These are phyloP conservation scores for Cylindrodendrum hubeiense DNA, from an alignment of 2,329 filamentous ascomycete genomes.

Conservation along the genomic window DNA sequence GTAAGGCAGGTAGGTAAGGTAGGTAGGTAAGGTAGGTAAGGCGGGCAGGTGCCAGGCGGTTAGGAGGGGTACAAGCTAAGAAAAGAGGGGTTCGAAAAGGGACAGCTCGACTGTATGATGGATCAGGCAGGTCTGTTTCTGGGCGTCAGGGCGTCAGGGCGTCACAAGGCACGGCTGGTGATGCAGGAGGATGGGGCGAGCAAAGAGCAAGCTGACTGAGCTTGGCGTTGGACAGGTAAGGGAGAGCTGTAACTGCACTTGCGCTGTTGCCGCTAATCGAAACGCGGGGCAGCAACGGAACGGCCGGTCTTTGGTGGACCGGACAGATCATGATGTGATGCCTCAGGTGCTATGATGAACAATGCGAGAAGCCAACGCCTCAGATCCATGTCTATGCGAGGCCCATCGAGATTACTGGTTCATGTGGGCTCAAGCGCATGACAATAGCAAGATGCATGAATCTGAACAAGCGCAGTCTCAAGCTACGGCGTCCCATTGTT, in stretches of 20 bases:
- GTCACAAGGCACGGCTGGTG: slow-evolving; percentile 26
- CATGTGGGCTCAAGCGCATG: background rate
- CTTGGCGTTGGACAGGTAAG: slow-evolving; percentile 29
- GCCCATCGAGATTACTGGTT: background rate
- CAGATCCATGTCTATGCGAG: background rate
- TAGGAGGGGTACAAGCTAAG: slow-evolving; percentile 9
- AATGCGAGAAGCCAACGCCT: background rate
- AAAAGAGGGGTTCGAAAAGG: slow-evolving; percentile 37
- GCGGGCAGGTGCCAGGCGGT: slow-evolving; percentile 2
- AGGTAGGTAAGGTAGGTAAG: too few species aligned
- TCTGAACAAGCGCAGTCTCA: background rate
- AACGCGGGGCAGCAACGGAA: slow-evolving; percentile 40
- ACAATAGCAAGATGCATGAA: background rate
- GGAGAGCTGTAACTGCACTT: too few species aligned
- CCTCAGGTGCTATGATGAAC: slow-evolving; percentile 14
- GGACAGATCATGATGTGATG: slow-evolving; percentile 19
- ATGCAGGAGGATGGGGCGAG: slow-evolving; percentile 37
- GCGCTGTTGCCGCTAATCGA: slow-evolving; percentile 26
- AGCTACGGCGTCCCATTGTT: slow-evolving; percentile 14
- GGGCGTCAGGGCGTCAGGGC: slow-evolving; percentile 25
- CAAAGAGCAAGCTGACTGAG: slow-evolving; percentile 33
- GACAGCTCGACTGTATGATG: slow-evolving; percentile 18
- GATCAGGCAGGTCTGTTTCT: slow-evolving; percentile 24
- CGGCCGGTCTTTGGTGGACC: slow-evolving; percentile 5
- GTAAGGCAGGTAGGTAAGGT: too few species aligned